Percentiles rank a stretch among this genome's conserved stretches.
Conservation (phyloP, 2,329 filamentous ascomycete genomes). For the Thyridium curvatum region DNA sequence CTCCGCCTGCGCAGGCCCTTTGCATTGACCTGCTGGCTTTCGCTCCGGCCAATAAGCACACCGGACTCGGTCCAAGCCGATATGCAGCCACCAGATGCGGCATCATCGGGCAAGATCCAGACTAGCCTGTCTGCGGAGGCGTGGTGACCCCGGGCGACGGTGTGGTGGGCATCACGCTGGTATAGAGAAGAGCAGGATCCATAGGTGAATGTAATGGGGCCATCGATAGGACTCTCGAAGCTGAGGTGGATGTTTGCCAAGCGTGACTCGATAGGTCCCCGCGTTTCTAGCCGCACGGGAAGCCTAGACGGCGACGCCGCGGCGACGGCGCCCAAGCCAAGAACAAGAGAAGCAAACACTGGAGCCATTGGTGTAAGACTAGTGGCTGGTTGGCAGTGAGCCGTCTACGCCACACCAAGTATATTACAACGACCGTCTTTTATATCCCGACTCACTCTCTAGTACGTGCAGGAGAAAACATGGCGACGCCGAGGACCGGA, state of each 20-base stretch:
- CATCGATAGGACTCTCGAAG: conserved; percentile 3
- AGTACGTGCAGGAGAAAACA: too few relatives aligned
- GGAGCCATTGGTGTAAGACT: too few relatives aligned
- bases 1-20: conserved; percentile 7
- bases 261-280: conserved; percentile 4
- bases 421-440: too few relatives aligned
- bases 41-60: conserved; percentile 8
- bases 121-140: conserved; percentile 8
- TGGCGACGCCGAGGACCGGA: too few relatives aligned
- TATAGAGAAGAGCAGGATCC: conserved; percentile 3
- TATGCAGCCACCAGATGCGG: conserved; percentile 7
- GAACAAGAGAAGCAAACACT: too few relatives aligned
- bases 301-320: conserved; percentile 1
- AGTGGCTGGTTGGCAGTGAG: too few relatives aligned
- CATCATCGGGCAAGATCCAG: conserved; percentile 8
- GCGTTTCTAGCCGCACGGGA: conserved; percentile 8
- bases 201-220: conserved; percentile 6
- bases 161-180: conserved; percentile 5
- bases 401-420: too few relatives aligned
- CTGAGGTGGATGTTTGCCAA: conserved; percentile 11
- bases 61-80: conserved; percentile 6
- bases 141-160: conserved; percentile 4
- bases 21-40: conserved; percentile 11
- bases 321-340: background rate
- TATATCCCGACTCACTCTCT: too few relatives aligned